Percentiles rank a stretch among this genome's conserved stretches.
Conservation (phyloP, 1,284 basidiomycete species). For the Leccinum pachyderme region DNA sequence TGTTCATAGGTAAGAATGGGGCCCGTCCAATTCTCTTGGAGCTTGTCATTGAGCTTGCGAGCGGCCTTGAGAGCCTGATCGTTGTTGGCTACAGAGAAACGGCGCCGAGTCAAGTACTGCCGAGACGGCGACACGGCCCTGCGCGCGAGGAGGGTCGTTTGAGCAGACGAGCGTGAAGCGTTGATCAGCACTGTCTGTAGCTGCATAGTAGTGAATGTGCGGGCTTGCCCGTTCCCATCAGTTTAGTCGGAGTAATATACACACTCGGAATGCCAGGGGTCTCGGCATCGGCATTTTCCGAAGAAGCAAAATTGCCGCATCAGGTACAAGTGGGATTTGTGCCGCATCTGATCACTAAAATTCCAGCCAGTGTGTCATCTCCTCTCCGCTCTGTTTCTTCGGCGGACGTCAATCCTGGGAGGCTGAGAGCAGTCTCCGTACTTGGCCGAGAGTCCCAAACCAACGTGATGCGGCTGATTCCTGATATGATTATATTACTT, state of each 20-base stretch:
- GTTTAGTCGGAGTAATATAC: not conserved
- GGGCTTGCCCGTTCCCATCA: not conserved
- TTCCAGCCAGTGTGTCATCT: not conserved
- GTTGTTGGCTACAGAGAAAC: slow-evolving; percentile 29
- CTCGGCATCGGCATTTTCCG: slow-evolving; percentile 8
- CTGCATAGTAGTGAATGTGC: slow-evolving; percentile 17
- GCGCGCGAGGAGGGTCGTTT: slow-evolving; percentile 5
- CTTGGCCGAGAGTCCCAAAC: not conserved
- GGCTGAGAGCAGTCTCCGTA: not conserved
- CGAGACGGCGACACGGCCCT: slow-evolving; percentile 7
- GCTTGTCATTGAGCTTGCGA: slow-evolving; percentile 43
- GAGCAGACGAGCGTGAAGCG: slow-evolving; percentile 13
- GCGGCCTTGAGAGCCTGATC: slow-evolving; percentile 38
- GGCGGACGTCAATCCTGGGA: no score
- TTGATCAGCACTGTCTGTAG: slow-evolving; percentile 21
- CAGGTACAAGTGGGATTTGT: slow-evolving; percentile 41
- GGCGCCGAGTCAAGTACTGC: slow-evolving; percentile 16
- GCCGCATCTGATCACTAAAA: slow-evolving; percentile 12
- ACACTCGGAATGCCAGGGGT: not conserved
- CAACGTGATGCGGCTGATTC: not conserved
- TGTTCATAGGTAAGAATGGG: slow-evolving; percentile 77
- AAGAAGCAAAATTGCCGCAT: not conserved
- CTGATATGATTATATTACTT: no score
- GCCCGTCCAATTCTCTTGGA: slow-evolving; percentile 69
- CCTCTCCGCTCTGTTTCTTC: not conserved